phyloP scores from a whole-genome alignment of 352 stramenopile species.

The Phytophthora vignae region DNA sequence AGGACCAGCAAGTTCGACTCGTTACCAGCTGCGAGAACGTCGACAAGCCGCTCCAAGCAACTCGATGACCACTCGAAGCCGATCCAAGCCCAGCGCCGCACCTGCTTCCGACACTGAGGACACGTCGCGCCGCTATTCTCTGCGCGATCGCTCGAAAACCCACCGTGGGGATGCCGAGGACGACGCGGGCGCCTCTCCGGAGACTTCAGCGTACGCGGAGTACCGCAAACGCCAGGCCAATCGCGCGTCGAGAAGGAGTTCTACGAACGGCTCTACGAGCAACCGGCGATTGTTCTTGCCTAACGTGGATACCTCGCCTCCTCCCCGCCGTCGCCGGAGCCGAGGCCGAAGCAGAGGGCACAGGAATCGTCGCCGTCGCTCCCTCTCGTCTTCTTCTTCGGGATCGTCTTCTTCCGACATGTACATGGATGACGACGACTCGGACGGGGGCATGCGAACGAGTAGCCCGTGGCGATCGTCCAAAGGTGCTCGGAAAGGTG shows the following conservation, averaged over 20 bases:
- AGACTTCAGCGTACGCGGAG: slow-evolving; percentile 59
- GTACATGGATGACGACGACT: slow-evolving; percentile 67
- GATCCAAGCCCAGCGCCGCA: slow-evolving; percentile 26
- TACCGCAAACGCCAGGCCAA: slow-evolving; percentile 73
- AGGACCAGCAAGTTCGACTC: slow-evolving; percentile 41
- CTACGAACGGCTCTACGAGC: slow-evolving; percentile 27
- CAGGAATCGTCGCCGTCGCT: slow-evolving; percentile 42
- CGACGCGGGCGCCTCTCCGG: slow-evolving; percentile 41
- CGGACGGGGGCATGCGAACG: slow-evolving; percentile 74
- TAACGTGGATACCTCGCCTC: slow-evolving; percentile 36
- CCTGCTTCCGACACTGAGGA: slow-evolving; percentile 24
- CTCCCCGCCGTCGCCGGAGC: slow-evolving; percentile 26
- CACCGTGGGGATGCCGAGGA: slow-evolving; percentile 43
- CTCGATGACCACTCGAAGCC: slow-evolving; percentile 34
- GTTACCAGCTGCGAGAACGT: slow-evolving; percentile 54
- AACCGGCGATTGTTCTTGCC: slow-evolving; percentile 40
- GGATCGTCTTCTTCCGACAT: slow-evolving; percentile 59
- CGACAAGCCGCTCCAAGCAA: slow-evolving; percentile 20
- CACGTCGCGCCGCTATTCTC: slow-evolving; percentile 58
- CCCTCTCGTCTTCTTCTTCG: slow-evolving; percentile 56
- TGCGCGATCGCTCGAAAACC: slow-evolving; percentile 79
- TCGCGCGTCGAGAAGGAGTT: slow-evolving; percentile 36
- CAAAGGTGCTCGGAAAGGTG: slow-evolving; percentile 46
- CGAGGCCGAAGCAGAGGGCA: slow-evolving; percentile 33
- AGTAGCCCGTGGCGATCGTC: slow-evolving; percentile 41